These are phyloP conservation scores for Aspergillus funiculosus DNA, from an alignment of 495 filamentous ascomycete species.

Conservation along the genomic window DNA sequence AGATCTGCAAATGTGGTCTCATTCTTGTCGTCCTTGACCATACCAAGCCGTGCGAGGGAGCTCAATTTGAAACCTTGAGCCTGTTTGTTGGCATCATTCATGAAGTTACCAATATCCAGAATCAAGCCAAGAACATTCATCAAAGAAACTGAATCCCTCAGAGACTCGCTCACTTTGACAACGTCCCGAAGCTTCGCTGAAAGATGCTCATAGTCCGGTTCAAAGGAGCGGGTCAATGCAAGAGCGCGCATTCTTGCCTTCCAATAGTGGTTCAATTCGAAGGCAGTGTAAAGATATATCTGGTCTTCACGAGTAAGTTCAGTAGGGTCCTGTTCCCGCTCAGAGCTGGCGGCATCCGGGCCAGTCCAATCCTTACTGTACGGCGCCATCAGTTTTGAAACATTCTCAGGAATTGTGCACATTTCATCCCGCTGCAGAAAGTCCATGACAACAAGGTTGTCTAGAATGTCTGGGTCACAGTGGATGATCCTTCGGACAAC, in stretches of 20 bases:
- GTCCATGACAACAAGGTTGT: constrained; percentile 94
- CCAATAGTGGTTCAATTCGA: constrained; percentile 97
- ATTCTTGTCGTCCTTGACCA: constrained; percentile 99
- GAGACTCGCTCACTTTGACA: constrained; percentile 76
- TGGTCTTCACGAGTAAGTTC: constrained; percentile 94
- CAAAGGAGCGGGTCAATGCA: constrained; percentile 74
- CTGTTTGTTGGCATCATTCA: constrained; percentile 99
- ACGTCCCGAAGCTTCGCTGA: constrained; percentile 74
- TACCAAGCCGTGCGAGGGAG: constrained; percentile 86
- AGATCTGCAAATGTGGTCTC: constrained; percentile 92
- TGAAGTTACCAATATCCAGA: constrained; percentile 97
- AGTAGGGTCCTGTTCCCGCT: constrained; percentile 76
- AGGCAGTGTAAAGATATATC: constrained; percentile 88
- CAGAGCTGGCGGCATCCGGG: constrained; percentile 69
- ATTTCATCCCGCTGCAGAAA: constrained; percentile 90
- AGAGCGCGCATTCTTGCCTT: constrained; percentile 93
- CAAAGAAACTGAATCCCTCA: constrained; percentile 82
- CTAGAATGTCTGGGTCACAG: constrained; percentile 85
- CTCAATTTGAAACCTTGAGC: constrained; percentile 96
- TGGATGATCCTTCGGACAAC: constrained; percentile 91
- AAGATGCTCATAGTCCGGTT: constrained; percentile 87
- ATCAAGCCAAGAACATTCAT: constrained; percentile 97
- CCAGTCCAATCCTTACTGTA: constrained; percentile 97
- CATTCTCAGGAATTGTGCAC: constrained; percentile 86
- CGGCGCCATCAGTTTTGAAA: constrained; percentile 82